These are phyloP conservation scores for Agapanthus africanus DNA, from an alignment of 106 monocot species.

Conservation along the genomic window DNA sequence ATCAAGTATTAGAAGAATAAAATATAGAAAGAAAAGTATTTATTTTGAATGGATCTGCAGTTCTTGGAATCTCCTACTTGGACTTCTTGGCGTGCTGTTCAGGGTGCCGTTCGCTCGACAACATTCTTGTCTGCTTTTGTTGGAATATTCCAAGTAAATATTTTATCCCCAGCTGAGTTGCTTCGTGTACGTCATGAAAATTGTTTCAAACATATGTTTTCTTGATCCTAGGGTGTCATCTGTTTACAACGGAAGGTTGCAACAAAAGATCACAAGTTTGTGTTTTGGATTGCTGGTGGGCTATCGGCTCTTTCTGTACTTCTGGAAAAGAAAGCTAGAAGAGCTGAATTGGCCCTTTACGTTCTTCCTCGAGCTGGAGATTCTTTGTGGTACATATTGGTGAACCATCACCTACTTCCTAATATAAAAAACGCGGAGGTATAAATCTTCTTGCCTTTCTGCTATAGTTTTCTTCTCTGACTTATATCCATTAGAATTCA, in stretches of 20 bases:
- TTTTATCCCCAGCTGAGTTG: conserved; percentile 1
- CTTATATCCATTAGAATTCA: not conserved
- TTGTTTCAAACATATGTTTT: conserved; percentile 10
- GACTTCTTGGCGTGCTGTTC: conserved; percentile 73
- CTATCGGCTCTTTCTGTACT: conserved; percentile 79
- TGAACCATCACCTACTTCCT: conserved; percentile 78
- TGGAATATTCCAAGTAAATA: conserved; percentile 77
- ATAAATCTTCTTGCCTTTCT: not conserved
- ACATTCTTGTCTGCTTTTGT: conserved; percentile 97
- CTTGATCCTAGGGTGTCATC: conserved; percentile 50
- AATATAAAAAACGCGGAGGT: conserved; percentile 94
- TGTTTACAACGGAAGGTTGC: conserved; percentile 91
- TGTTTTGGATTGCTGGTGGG: conserved; percentile 89
- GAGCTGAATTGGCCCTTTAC: conserved; percentile 92
- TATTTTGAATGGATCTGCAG: conserved; percentile 30
- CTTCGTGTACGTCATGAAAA: not conserved
- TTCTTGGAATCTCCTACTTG: conserved; percentile 76
- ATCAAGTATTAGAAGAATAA: too few species aligned
- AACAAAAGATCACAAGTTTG: conserved; percentile 73
- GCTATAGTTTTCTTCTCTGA: not conserved
- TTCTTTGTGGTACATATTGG: conserved; percentile 90
- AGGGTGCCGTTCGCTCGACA: conserved; percentile 87
- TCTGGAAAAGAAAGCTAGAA: conserved; percentile 82
- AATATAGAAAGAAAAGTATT: too few species aligned
- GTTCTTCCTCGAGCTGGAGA: conserved; percentile 97